Conservation (phyloP, 2,329 filamentous ascomycete genomes). For the Talaromyces pinophilus region DNA sequence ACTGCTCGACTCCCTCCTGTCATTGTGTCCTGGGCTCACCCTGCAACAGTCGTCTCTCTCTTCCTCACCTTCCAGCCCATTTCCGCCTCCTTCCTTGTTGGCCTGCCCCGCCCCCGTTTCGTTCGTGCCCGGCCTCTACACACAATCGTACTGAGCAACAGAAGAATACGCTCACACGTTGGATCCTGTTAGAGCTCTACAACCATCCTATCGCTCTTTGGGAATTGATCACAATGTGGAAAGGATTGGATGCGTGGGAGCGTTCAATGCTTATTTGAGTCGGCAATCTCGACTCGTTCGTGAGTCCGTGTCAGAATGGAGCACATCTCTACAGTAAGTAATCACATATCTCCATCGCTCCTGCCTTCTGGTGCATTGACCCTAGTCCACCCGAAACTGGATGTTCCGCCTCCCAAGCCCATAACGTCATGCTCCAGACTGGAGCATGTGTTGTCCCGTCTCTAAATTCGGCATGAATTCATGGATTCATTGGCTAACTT, state of each 20-base stretch:
- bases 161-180: neutral
- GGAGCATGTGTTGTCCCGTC: neutral
- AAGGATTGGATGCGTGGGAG: constrained; percentile 24
- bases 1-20: neutral
- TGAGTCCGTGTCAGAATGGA: constrained; percentile 29
- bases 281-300: constrained; percentile 17
- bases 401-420: neutral
- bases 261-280: constrained; percentile 25
- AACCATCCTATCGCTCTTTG: neutral
- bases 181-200: neutral
- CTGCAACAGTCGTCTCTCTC: neutral
- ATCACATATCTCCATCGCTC: neutral
- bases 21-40: constrained; percentile 4
- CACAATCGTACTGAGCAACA: neutral
- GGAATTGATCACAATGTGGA: constrained; percentile 20
- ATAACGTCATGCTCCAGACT: neutral
- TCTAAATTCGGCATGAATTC: neutral
- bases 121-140: neutral
- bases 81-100: neutral
- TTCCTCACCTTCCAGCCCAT: neutral
- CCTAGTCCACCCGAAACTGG: neutral
- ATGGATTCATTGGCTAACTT: constrained; percentile 8
- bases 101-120: constrained; percentile 17
- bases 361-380: neutral
- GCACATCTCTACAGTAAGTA: constrained; percentile 37